These are phyloP conservation scores for Phytophthora crassamura DNA, from an alignment of 352 stramenopile genomes.

Conservation along the genomic window DNA sequence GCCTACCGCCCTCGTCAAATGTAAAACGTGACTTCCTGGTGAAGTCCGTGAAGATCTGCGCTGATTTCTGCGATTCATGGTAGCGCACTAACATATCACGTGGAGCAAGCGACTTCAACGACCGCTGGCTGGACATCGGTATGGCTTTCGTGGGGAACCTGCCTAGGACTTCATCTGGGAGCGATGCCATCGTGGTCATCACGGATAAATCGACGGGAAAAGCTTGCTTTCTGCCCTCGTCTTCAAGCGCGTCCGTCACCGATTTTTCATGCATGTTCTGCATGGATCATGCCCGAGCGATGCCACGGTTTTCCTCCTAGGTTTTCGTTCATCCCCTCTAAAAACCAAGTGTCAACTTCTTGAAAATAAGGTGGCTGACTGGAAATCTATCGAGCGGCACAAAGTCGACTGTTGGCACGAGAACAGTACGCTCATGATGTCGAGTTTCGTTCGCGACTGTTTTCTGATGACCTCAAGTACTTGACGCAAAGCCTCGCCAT, in stretches of 20 bases:
- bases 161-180: neutral
- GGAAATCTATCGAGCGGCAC: too few species aligned
- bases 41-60: neutral
- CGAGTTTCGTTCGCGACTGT: too few species aligned
- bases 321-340: too few species aligned
- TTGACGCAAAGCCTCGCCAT: too few species aligned
- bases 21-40: neutral
- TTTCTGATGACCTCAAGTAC: too few species aligned
- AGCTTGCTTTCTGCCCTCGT: neutral
- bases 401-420: too few species aligned
- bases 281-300: too few species aligned
- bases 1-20: slow-evolving; percentile 7
- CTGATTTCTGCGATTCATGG: neutral
- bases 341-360: too few species aligned
- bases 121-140: slow-evolving; percentile 3
- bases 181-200: slow-evolving; percentile 1
- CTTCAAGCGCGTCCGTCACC: neutral
- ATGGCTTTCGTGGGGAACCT: slow-evolving; percentile 2
- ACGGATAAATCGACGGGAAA: neutral
- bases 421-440: too few species aligned
- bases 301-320: too few species aligned
- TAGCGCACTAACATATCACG: neutral
- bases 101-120: neutral
- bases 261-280: slow-evolving; percentile 1
- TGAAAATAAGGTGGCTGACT: too few species aligned